Conservation (phyloP, 2,329 filamentous ascomycete genomes). For the Emmonsiellopsis sp. region DNA sequence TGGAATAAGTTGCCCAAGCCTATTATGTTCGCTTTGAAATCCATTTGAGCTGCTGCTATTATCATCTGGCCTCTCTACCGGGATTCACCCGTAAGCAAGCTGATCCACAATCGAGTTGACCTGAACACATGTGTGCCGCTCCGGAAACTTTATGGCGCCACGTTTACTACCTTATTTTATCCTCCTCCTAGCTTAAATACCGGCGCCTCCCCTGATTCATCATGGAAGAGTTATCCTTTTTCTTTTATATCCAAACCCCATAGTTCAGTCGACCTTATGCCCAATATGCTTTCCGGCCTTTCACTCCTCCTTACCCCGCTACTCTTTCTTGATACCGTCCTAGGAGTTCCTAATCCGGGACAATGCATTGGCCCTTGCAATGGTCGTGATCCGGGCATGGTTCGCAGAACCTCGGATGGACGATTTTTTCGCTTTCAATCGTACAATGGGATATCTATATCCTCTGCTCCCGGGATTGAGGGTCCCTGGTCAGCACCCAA, state of each 20-base stretch:
- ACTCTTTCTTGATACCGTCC: background rate
- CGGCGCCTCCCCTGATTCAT: background rate
- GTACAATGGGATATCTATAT: slow-evolving; percentile 2
- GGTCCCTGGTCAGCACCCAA: background rate
- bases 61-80: background rate
- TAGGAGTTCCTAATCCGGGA: background rate
- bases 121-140: background rate
- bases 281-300: background rate
- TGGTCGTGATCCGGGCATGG: slow-evolving; percentile 1
- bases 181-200: background rate
- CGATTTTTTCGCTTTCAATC: slow-evolving; percentile 2
- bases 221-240: background rate
- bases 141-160: background rate
- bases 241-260: background rate
- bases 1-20: background rate
- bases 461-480: slow-evolving; percentile 1
- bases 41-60: background rate
- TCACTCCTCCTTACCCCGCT: background rate
- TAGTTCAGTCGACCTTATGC: background rate
- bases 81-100: background rate
- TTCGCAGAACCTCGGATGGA: background rate
- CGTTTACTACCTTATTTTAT: background rate
- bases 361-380: background rate
- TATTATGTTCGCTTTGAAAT: background rate
- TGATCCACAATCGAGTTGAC: background rate